Conservation (phyloP, 148 eudicot genomes). For the Nepenthes gracilis region DNA sequence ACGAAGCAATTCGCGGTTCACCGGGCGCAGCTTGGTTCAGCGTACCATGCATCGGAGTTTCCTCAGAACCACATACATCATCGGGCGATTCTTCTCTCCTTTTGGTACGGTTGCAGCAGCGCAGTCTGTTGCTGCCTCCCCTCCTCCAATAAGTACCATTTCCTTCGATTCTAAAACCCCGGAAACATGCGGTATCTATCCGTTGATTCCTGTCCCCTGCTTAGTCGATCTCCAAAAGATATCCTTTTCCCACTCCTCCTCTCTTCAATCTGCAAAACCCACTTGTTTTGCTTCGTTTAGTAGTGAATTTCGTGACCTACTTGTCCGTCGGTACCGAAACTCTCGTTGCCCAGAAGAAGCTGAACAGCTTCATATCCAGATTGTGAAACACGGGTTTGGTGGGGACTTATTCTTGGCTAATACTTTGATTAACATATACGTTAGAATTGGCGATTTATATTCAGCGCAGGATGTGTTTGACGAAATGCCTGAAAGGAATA, state of each 20-base stretch:
- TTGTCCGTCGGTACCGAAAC: constrained; percentile 25
- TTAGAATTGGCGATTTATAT: constrained; percentile 30
- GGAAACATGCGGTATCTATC: too few relatives aligned
- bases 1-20: not conserved
- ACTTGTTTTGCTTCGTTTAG: not conserved
- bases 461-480: constrained; percentile 54
- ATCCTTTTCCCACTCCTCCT: too few relatives aligned
- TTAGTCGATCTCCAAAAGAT: too few relatives aligned
- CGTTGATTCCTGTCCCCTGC: too few relatives aligned
- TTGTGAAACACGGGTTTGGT: constrained; percentile 50
- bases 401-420: constrained; percentile 54
- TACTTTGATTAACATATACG: constrained; percentile 44
- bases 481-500: constrained; percentile 61
- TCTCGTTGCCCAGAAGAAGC: constrained; percentile 28
- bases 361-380: constrained; percentile 37
- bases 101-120: too few relatives aligned
- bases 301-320: constrained; percentile 17
- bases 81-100: too few relatives aligned
- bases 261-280: too few relatives aligned
- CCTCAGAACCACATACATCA: too few relatives aligned
- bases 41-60: too few relatives aligned
- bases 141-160: too few relatives aligned
- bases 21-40: not conserved
- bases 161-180: too few relatives aligned
- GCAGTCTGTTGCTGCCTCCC: too few relatives aligned